Evolutionary conservation across 2,329 filamentous ascomycete species (phyloP), one percentile per base, ranked within the genome.

Genomic region (Clonostachys sp.): DNA sequence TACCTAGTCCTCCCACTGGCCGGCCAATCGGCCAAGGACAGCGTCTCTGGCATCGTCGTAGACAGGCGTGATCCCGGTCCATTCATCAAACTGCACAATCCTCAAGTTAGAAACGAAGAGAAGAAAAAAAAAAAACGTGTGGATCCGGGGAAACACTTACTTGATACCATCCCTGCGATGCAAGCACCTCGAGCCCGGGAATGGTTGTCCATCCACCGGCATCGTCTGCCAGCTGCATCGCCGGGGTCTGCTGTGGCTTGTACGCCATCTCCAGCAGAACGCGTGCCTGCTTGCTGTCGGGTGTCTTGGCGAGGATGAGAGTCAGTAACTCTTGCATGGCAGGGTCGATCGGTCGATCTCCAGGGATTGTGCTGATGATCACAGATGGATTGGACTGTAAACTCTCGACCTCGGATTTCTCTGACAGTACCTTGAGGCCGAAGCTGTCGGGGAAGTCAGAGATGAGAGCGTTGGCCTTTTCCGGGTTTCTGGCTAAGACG

Each of bases 261-360:
- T 99, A 99, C 3, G 94, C 92, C 91, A 99, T 96, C 66, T 99
- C 94, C 5, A 97, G 70, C 51, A 97, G 68, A 12, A 94, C 80
- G 17, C 80, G 78, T 24, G 67, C 68, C 6, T 66, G 66, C 45
- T 67, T 67, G 20, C 48, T 48, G 53, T 59, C 62, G 57, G 47
- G 58, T 6, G 20, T n/a, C 24, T 48, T 38, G 10, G 18, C 41
- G 12, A 49, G 24, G 10, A 33, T n/a, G 46, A 44, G 30, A 13
- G 12, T 34, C 12, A 49, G 14, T 2, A 87, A 74, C 55, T 84
- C 81, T 18, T 79, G 76, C 66, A 96, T 84, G 12, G 67, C 70
- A 1, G 78, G 58, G 53, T 96, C 91, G 51, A 97, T 87, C 1
- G 91, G 87, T 51, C 80, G 80, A 66, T 96, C 89, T 0, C 89